Evolutionary conservation across 257 asterid species (phyloP).

Genomic region (Linaria vulgaris): DNA sequence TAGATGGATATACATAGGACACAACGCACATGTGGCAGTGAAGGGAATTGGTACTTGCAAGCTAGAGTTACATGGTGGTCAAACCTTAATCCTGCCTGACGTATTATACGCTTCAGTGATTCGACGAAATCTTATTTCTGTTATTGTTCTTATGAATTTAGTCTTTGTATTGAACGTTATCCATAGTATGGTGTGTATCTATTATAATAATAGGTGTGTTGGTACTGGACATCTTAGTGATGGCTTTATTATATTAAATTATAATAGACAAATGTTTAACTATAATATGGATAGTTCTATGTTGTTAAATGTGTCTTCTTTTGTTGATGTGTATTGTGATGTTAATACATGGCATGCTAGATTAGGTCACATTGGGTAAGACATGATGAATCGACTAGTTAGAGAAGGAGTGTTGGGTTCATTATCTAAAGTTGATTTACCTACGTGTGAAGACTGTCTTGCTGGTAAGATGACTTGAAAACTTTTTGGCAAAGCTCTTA

Average conservation of each 20-base stretch:
- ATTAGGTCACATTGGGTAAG: not conserved
- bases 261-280: not conserved
- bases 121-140: too few relatives aligned
- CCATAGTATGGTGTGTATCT: too few relatives aligned
- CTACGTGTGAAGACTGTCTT: not conserved
- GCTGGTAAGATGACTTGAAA: too few relatives aligned
- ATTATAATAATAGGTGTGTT: too few relatives aligned
- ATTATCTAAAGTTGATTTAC: not conserved
- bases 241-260: not conserved
- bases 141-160: too few relatives aligned
- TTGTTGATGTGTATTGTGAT: not conserved
- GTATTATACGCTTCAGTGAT: not conserved
- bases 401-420: not conserved
- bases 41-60: too few relatives aligned
- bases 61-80: not conserved
- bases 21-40: not conserved
- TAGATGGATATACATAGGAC: constrained; percentile 16
- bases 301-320: not conserved
- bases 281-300: not conserved
- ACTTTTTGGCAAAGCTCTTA: too few relatives aligned
- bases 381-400: not conserved
- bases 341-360: too few relatives aligned
- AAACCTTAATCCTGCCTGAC: not conserved
- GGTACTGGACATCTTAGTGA: too few relatives aligned
- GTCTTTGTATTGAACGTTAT: too few relatives aligned